These are phyloP conservation scores for Geum urbanum DNA, from an alignment of 306 rosid species.

Conservation along the genomic window DNA sequence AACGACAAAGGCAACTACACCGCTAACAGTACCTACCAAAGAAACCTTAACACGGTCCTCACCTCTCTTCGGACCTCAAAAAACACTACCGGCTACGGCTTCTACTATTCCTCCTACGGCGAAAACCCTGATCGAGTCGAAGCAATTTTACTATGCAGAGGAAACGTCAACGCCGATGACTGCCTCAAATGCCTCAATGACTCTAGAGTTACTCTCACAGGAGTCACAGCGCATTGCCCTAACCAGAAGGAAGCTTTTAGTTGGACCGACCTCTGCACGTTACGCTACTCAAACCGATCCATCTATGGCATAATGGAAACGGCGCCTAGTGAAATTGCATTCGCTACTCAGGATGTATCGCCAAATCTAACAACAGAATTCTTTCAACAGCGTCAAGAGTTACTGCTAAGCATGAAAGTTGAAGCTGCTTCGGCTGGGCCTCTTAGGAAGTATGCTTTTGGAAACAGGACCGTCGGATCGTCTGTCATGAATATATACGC, in stretches of 20 bases:
- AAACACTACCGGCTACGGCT: slow-evolving; percentile 27
- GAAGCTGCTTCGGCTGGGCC: slow-evolving; percentile 3
- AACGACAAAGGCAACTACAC: slow-evolving; percentile 42
- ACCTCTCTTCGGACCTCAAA: slow-evolving; percentile 30
- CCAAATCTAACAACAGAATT: background rate
- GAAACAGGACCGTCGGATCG: background rate
- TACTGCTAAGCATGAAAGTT: background rate
- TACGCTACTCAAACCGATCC: slow-evolving; percentile 29
- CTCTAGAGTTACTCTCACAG: slow-evolving; percentile 23
- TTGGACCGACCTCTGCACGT: slow-evolving; percentile 32
- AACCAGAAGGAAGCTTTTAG: slow-evolving; percentile 48
- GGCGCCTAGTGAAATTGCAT: too few relatives aligned
- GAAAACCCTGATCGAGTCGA: slow-evolving; percentile 31
- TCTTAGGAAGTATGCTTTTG: slow-evolving; percentile 1
- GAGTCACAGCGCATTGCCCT: slow-evolving; percentile 32
- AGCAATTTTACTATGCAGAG: slow-evolving; percentile 45
- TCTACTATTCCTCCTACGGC: slow-evolving; percentile 37
- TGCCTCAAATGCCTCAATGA: slow-evolving; percentile 46
- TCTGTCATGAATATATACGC: slow-evolving; percentile 6
- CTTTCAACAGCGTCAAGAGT: background rate
- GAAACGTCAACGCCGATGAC: slow-evolving; percentile 28
- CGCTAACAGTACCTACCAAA: slow-evolving; percentile 32
- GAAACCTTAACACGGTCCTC: slow-evolving; percentile 44
- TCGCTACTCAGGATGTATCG: background rate
- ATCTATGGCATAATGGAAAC: slow-evolving; percentile 3